phyloP scores from a whole-genome alignment of 768 basidiomycete species.

The Kwoniella bestiolae region DNA sequence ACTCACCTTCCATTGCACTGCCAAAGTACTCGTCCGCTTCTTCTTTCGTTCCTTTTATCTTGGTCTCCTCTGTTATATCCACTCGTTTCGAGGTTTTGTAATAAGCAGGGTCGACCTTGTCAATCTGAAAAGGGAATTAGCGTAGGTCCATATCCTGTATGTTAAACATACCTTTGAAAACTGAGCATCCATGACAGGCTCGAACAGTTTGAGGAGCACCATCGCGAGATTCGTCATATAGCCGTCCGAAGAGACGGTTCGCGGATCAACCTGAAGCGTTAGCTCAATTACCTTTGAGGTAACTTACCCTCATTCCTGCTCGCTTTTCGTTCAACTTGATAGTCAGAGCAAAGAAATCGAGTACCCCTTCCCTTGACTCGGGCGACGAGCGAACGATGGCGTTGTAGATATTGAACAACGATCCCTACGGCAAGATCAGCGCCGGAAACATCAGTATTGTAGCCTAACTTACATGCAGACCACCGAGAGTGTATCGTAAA shows the following conservation, averaged over 20 bases:
- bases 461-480: constrained; percentile 68
- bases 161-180: constrained; percentile 72
- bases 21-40: constrained; percentile 77
- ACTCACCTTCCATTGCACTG: constrained; percentile 55
- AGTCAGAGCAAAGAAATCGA: constrained; percentile 78
- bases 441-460: neutral
- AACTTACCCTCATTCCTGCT: constrained; percentile 80
- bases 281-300: neutral
- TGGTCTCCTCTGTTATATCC: constrained; percentile 83
- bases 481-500: constrained; percentile 81
- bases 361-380: constrained; percentile 75
- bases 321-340: constrained; percentile 79
- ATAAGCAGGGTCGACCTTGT: constrained; percentile 84
- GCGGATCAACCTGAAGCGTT: constrained; percentile 71
- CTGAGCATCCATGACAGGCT: constrained; percentile 91
- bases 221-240: constrained; percentile 89
- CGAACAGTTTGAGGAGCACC: constrained; percentile 81
- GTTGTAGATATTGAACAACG: constrained; percentile 87
- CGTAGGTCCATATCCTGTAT: neutral
- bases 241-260: constrained; percentile 84
- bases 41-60: constrained; percentile 87
- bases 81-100: constrained; percentile 74
- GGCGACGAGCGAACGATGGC: constrained; percentile 81
- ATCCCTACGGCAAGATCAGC: constrained; percentile 40
- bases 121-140: constrained; percentile 66